A percentile compares a stretch with the other conserved stretches of the same genome.
These are phyloP conservation scores for Solanum arcanum DNA, from an alignment of 257 asterid species.

Conservation along the genomic window DNA sequence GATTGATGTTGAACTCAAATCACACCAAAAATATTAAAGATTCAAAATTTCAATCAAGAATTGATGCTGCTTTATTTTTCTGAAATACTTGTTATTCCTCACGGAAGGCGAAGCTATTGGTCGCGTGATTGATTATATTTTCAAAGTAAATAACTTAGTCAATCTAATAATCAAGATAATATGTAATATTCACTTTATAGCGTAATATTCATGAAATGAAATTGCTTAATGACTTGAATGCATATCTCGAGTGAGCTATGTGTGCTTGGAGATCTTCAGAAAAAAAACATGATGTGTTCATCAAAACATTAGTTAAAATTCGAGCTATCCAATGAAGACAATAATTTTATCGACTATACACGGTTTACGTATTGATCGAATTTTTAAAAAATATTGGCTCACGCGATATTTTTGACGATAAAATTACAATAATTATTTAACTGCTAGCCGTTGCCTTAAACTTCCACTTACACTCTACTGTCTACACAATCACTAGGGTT, in stretches of 20 bases:
- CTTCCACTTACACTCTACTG: neutral
- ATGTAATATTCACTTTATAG: neutral
- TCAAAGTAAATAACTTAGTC: neutral
- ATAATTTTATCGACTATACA: neutral
- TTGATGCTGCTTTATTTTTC: neutral
- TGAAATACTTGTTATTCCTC: neutral
- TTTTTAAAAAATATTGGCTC: neutral
- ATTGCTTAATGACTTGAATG: neutral
- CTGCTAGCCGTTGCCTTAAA: neutral
- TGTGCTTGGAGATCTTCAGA: neutral
- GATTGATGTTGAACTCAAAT: no score
- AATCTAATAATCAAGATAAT: no score
- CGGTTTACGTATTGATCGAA: neutral
- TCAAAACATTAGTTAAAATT: neutral
- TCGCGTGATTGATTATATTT: neutral
- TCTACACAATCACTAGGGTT: neutral
- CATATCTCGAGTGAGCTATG: neutral
- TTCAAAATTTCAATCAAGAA: neutral
- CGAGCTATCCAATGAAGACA: neutral
- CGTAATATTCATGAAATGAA: no score
- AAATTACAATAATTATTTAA: neutral
- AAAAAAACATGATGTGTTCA: neutral
- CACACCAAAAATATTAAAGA: neutral
- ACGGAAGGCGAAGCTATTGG: neutral
- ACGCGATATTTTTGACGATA: neutral